Evolutionary conservation across 2,329 filamentous ascomycete genomes (phyloP).

Genomic region (Kalmusia sp.): DNA sequence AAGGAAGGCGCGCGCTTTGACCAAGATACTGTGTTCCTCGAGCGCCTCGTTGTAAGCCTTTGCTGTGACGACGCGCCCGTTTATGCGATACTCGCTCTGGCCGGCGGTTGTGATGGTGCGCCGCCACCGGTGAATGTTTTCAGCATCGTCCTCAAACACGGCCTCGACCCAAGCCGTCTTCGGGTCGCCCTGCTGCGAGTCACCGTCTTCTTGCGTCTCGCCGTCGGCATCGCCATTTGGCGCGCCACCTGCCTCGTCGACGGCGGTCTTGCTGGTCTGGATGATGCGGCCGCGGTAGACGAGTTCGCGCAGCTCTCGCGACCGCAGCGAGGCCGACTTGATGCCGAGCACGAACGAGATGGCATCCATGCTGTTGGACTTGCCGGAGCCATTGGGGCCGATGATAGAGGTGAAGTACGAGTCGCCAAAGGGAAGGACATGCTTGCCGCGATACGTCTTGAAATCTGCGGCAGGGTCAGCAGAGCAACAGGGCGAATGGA

Average conservation of each 20-base stretch:
- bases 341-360: conserved; percentile 99
- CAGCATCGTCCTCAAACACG: conserved; percentile 96
- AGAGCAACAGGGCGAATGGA: conserved; percentile 5
- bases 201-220: conserved; percentile 56
- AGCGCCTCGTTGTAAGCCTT: conserved; percentile 93
- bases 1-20: conserved; percentile 96
- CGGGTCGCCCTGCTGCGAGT: conserved; percentile 74
- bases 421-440: conserved; percentile 92
- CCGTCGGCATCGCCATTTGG: conserved; percentile 40
- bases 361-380: conserved; percentile 99
- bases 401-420: conserved; percentile 99
- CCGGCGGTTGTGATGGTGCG: conserved; percentile 88
- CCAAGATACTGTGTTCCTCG: conserved; percentile 93
- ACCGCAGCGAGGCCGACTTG: conserved; percentile 97
- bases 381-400: conserved; percentile 98
- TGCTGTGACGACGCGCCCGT: conserved; percentile 85
- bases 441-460: conserved; percentile 99
- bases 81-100: conserved; percentile 95
- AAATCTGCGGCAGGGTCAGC: conserved; percentile 70
- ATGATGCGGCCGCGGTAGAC: conserved; percentile 95
- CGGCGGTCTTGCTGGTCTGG: conserved; percentile 89
- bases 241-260: conserved; percentile 62
- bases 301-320: conserved; percentile 89
- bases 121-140: conserved; percentile 95
- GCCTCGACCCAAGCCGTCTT: conserved; percentile 99